Base-by-base conservation (phyloP, 805 yeast genomes). In the Lachancea dasiensis region DNA sequence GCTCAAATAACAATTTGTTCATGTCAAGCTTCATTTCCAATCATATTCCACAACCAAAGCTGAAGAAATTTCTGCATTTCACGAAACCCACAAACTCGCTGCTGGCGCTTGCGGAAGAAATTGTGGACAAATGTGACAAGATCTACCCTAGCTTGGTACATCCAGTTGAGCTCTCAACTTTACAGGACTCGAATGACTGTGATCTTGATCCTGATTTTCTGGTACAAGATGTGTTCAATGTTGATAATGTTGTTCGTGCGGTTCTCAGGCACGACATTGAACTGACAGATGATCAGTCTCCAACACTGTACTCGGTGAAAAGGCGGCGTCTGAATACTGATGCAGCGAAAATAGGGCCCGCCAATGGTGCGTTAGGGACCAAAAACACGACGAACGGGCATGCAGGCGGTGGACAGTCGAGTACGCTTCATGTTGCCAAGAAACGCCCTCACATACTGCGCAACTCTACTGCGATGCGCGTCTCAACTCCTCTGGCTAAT, bases 161-260 rank as follows among this genome's bases (percentile, higher is more conserved):
- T 4, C 69, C 70, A 1, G 55, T 83, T 14, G 66, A 67, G 5
- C 73, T 85, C 27, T 61, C 69, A n/a, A 72, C 73, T 35, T 59
- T 85, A 4, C 94, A 84, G 52, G 90, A 84, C 56, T 58, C 58
- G 28, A 72, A 75, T 41, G 71, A 70, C 40, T 82, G 89, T 48
- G 95, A 85, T 53, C 61, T 85, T 40, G 95, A 85, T 56, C 89
- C 89, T 0, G 95, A 83, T 43, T 84, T 78, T 46, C 43, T 58
- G 2, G 81, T 78, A 0, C 70, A 70, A 7, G 85, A 82, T 48
- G 79, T 83, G 5, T 82, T 85, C 50, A 75, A 68, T 36, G 58
- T 61, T 10, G 68, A 64, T 41, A 71, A 68, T 41, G 58, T 68
- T 4, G 70, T 76, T 6, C 59, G 71, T 27, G 78, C 73, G 2